Base-by-base conservation (phyloP, 148 eudicot species). In the Rhododendron williamsianum region DNA sequence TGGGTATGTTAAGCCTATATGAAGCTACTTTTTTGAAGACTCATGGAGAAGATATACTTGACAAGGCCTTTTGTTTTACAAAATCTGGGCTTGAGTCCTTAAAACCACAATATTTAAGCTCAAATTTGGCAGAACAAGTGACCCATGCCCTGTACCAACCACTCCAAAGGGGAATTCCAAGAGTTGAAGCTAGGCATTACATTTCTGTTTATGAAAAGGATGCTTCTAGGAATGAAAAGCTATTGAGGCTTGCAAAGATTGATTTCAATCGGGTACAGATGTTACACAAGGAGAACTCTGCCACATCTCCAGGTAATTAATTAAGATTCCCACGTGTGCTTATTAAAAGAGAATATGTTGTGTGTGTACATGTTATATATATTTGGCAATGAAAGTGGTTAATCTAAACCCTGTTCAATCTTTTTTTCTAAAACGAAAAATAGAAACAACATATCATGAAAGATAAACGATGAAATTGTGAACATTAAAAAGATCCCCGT, bases 11-110 rank as follows among this genome's bases (percentile, higher is more conserved):
- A 69, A 84, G 89, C 86, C 41, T 91, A 25, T 90, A 90, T 46
- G 92, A 91, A 89, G 92, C 92, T 0, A 86, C 90, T 13, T 83
- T 86, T 85, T 58, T 88, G 15, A 85, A 91, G 38, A 73, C 78
- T 0, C 87, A 87, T 33, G 91, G 83, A 46, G 93, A 91, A 76
- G 86, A 87, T 38, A 77, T 88, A 23, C 85, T 91, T 3, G 92
- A 91, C 2, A 81, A 90, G 81, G 91, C 91, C 18, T 43, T 89
- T 4, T 46, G 46, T 19, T 89, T 89, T 18, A 83, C 91, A 9
- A 84, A 76, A 4, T 43, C 43, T 54, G 67, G 87, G 8, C 87
- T 86, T 45, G 81, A 82, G 38, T 60, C 46, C 15, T 78, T 79
- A n/a, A 58, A 58, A 38, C 49, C 84, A 9, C 65, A 4, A 38